Conservation (phyloP, 1,139 yeast species). For the Wickerhamomyces sp. region DNA sequence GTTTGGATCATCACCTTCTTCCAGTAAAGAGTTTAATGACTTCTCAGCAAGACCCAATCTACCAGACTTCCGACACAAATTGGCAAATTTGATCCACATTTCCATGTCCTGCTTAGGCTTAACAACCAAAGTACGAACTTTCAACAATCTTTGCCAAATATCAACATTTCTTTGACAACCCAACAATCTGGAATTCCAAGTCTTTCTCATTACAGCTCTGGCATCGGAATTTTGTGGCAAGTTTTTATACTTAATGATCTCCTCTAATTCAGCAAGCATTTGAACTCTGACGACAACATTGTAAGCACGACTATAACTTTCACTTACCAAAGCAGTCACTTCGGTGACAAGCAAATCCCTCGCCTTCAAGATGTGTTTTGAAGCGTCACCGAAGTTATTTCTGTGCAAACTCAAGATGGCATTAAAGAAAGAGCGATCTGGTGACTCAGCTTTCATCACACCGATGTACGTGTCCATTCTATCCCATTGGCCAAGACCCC, state of each 20-base stretch:
- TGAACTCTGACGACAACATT: conserved; percentile 96
- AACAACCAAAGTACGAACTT: conserved; percentile 88
- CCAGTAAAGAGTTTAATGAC: conserved; percentile 72
- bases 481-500: conserved; percentile 99
- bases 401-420: conserved; percentile 85
- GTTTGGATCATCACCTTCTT: conserved; percentile 45
- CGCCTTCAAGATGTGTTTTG: conserved; percentile 73
- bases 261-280: conserved; percentile 95
- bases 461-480: conserved; percentile 86
- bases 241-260: conserved; percentile 82
- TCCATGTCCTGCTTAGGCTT: conserved; percentile 97
- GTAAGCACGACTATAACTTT: conserved; percentile 94
- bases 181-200: conserved; percentile 88
- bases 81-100: conserved; percentile 97
- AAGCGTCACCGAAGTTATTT: conserved; percentile 79
- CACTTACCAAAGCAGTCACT: conserved; percentile 90
- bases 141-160: conserved; percentile 95
- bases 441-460: conserved; percentile 88
- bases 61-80: conserved; percentile 90
- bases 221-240: conserved; percentile 80
- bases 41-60: conserved; percentile 90
- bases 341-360: conserved; percentile 89
- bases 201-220: conserved; percentile 72
- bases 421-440: conserved; percentile 90
- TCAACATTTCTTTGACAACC: conserved; percentile 98